Evolutionary conservation across 305 asterid genomes (phyloP).

Genomic region (Rubia tinctorum): DNA sequence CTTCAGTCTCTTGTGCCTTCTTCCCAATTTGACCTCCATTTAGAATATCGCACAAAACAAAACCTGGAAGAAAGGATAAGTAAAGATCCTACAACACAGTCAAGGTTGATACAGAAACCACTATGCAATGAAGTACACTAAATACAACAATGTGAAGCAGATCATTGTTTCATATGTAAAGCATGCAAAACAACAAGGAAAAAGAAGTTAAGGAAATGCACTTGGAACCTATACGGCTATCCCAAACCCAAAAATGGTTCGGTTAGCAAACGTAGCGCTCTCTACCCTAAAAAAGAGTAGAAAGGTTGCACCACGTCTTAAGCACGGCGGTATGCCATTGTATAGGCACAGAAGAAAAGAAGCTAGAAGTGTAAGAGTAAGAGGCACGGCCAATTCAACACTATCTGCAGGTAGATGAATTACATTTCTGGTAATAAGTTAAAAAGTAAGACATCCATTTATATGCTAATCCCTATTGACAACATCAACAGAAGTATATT

Average conservation of each 20-base stretch:
- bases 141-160: not conserved
- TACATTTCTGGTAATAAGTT: not conserved
- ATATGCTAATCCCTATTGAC: too few relatives aligned
- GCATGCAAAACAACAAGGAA: not conserved
- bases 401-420: not conserved
- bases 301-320: not conserved
- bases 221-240: not conserved
- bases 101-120: not conserved
- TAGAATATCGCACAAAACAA: slow-evolving; percentile 39
- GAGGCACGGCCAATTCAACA: not conserved
- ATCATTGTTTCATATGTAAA: not conserved
- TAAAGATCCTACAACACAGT: slow-evolving; percentile 18
- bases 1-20: slow-evolving; percentile 24
- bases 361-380: not conserved
- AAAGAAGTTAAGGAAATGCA: too few relatives aligned
- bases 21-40: slow-evolving; percentile 27
- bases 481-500: not conserved
- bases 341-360: not conserved
- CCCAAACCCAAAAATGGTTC: not conserved
- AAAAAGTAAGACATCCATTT: not conserved
- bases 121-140: not conserved
- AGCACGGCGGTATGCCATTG: not conserved
- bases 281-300: not conserved
- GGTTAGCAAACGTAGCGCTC: not conserved
- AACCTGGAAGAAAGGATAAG: slow-evolving; percentile 39